Conservation (phyloP, 169 alveolate genomes). For the Miamiensis avidus region DNA sequence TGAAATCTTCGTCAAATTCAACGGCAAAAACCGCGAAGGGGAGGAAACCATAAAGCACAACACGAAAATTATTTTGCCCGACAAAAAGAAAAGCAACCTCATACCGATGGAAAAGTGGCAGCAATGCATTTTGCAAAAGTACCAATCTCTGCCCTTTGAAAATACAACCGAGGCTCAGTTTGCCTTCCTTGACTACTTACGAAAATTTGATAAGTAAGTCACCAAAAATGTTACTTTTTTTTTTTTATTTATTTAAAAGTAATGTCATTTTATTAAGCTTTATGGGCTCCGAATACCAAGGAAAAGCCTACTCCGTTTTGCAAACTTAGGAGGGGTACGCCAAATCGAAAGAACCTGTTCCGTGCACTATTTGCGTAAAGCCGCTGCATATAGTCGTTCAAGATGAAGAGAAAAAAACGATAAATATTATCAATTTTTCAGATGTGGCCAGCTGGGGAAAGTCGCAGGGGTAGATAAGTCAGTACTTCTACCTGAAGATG, state of each 20-base stretch:
- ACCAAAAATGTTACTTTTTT: background rate
- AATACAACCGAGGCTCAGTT: background rate
- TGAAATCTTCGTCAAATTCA: background rate
- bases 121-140: background rate
- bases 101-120: background rate
- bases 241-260: too few relatives aligned
- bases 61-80: background rate
- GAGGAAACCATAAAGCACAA: too few relatives aligned
- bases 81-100: too few relatives aligned
- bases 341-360: background rate
- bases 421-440: too few relatives aligned
- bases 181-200: too few relatives aligned
- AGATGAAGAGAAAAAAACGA: background rate
- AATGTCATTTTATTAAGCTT: background rate
- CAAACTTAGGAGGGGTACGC: background rate
- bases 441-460: background rate
- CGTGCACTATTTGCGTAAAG: background rate
- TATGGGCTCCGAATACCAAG: background rate
- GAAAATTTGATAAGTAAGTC: background rate
- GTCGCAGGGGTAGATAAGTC: too few relatives aligned
- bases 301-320: background rate
- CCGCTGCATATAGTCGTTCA: background rate
- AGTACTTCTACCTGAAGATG: too few relatives aligned
- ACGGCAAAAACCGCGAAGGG: background rate
- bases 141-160: background rate